These are phyloP conservation scores for Boletus sensibilis DNA, from an alignment of 768 basidiomycete species.

Conservation along the genomic window DNA sequence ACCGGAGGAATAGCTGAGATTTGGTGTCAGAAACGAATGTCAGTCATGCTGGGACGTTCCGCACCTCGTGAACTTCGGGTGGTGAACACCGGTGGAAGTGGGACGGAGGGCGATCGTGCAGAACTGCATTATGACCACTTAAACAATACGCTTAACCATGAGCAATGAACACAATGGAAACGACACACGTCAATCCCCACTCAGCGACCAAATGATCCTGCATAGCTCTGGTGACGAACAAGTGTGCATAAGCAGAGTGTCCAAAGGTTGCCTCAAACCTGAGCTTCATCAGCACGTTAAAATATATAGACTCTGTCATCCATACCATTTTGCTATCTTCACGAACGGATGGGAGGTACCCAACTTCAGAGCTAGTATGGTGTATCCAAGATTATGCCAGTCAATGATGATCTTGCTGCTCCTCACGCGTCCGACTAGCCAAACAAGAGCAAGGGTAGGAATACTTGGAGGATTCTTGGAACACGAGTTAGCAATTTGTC, in stretches of 20 bases:
- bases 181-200: slow-evolving; percentile 74
- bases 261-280: slow-evolving; percentile 90
- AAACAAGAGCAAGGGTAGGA: slow-evolving; percentile 85
- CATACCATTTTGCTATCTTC: slow-evolving; percentile 70
- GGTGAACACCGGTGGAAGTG: slow-evolving; percentile 74
- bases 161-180: not conserved
- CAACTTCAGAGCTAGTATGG: slow-evolving; percentile 83
- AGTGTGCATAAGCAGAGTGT: slow-evolving; percentile 75
- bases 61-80: slow-evolving; percentile 75
- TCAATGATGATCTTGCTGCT: slow-evolving; percentile 92
- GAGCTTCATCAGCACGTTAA: slow-evolving; percentile 4
- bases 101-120: slow-evolving; percentile 88
- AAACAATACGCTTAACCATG: slow-evolving; percentile 3
- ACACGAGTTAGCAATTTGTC: not conserved
- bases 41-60: slow-evolving; percentile 9
- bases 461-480: slow-evolving; percentile 93
- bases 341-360: slow-evolving; percentile 69
- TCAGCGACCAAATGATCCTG: slow-evolving; percentile 61
- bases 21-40: slow-evolving; percentile 2
- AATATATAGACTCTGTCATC: not conserved
- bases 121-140: slow-evolving; percentile 76
- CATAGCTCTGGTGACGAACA: slow-evolving; percentile 94
- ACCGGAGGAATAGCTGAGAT: slow-evolving; percentile 49
- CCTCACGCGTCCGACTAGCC: slow-evolving; percentile 62
- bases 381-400: slow-evolving; percentile 98